These are phyloP conservation scores for Phyllosticta citribraziliensis DNA, from an alignment of 2,329 filamentous ascomycete genomes.

Conservation along the genomic window DNA sequence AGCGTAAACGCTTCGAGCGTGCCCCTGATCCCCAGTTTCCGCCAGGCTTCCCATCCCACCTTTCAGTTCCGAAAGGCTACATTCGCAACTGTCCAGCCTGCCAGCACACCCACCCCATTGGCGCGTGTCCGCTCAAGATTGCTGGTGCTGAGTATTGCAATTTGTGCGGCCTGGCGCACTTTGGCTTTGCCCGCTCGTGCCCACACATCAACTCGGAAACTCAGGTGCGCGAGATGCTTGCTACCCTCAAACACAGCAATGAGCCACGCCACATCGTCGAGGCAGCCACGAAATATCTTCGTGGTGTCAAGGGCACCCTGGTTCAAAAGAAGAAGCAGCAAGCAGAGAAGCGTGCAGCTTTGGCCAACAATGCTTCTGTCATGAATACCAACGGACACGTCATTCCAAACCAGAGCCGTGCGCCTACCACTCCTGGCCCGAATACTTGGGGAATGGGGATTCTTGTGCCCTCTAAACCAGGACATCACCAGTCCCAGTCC, in stretches of 20 bases:
- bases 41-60: slow-evolving; percentile 20
- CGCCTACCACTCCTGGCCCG: neutral
- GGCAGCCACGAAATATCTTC: slow-evolving; percentile 46
- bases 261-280: slow-evolving; percentile 46
- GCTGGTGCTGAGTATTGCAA: slow-evolving; percentile 53
- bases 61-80: slow-evolving; percentile 14
- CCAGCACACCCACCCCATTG: slow-evolving; percentile 41
- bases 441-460: neutral
- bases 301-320: slow-evolving; percentile 46
- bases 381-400: neutral
- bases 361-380: neutral
- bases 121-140: slow-evolving; percentile 51
- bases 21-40: slow-evolving; percentile 16
- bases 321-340: slow-evolving; percentile 41
- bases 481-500: neutral
- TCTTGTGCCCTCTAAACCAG: neutral
- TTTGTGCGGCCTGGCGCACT: slow-evolving; percentile 55
- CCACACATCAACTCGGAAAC: slow-evolving; percentile 53
- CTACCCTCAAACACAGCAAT: slow-evolving; percentile 48
- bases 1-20: slow-evolving; percentile 22
- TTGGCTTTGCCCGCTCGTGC: slow-evolving; percentile 46
- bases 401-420: neutral
- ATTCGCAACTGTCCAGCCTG: slow-evolving; percentile 43
- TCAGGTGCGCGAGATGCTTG: slow-evolving; percentile 55
- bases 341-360: neutral